Base-by-base conservation (phyloP, 2,329 filamentous ascomycete genomes). In the Exophiala phaeomuriformis region DNA sequence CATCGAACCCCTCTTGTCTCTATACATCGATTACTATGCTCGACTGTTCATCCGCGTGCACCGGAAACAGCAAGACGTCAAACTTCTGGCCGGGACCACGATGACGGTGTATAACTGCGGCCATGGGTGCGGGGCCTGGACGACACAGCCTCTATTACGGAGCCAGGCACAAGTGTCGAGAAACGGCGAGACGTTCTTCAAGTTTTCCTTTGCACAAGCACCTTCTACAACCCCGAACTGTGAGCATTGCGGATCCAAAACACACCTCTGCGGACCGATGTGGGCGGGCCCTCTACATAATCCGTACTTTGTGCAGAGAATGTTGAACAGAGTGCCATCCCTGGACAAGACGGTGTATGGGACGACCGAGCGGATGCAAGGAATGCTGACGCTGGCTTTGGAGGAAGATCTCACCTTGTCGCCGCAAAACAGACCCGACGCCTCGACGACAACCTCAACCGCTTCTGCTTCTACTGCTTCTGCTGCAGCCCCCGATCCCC, bases 11-110 rank as follows among this genome's bases (percentile, higher is more conserved):
- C 78, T 96, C 3, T 78, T 98, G 7, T 95, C 89, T 4, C 79
- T 98, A 1, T 96, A 89, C 2, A 95, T 97, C 58, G 93, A 98
- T 69, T 98, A 94, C 69, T 98, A 98, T 67, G 83, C 85, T 19
- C 83, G 94, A 43, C 78, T 96, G 1, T 98, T 97, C 66, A 84
- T 98, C 43, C 82, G 85, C 19, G 79, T 98, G 35, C 78, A 81
- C 56, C 88, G 83, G 61, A 89, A 88, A 3, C 87, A 90, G 0
- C 84, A 84, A 2, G 84, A 89, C 51, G 90, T 96, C 66, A 98
- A 97, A 68, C 90, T 94, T 59, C 77, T 90, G 19, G 88, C 89
- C 2, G 86, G 88, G 35, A 96, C 91, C 69, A 93, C 87, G 0
- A 96, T 98, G 90, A 60, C 94, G 5, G 83, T 94, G 0, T 95